Percentiles rank a stretch among this genome's conserved stretches.
phyloP scores from a whole-genome alignment of 176 grass and related monocot species.

The Avena eriantha region DNA sequence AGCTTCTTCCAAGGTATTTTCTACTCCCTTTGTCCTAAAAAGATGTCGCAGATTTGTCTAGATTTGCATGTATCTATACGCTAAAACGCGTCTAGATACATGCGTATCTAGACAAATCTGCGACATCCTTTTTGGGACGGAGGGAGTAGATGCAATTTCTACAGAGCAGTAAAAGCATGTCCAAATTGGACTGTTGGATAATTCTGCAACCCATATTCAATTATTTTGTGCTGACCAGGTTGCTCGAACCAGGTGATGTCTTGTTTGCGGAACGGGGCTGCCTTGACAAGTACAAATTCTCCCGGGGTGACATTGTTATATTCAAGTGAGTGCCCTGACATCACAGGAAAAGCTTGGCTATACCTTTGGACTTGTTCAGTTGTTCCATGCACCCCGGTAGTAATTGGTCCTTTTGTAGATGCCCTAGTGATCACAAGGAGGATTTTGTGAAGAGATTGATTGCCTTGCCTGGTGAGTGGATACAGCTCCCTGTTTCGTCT shows the following conservation, averaged over 20 bases:
- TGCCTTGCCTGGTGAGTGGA: slow-evolving; percentile 81
- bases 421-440: slow-evolving; percentile 62
- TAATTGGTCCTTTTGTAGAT: slow-evolving; percentile 49
- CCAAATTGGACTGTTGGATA: neutral
- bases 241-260: slow-evolving; percentile 71
- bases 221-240: slow-evolving; percentile 47
- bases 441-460: slow-evolving; percentile 80
- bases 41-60: too few species aligned
- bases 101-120: too few species aligned
- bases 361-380: neutral
- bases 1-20: slow-evolving; percentile 47
- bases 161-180: neutral
- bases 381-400: neutral
- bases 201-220: slow-evolving; percentile 21
- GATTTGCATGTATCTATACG: too few species aligned
- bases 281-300: slow-evolving; percentile 72
- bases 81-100: too few species aligned
- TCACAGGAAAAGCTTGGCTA: neutral
- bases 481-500: slow-evolving; percentile 59
- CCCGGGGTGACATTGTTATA: slow-evolving; percentile 74
- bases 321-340: slow-evolving; percentile 57
- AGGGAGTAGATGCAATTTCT: slow-evolving; percentile 35
- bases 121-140: too few species aligned
- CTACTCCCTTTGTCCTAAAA: too few species aligned
- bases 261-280: slow-evolving; percentile 60